These are phyloP conservation scores for Pseudocercospora eumusae DNA, from an alignment of 2,329 filamentous ascomycete genomes.

Conservation along the genomic window DNA sequence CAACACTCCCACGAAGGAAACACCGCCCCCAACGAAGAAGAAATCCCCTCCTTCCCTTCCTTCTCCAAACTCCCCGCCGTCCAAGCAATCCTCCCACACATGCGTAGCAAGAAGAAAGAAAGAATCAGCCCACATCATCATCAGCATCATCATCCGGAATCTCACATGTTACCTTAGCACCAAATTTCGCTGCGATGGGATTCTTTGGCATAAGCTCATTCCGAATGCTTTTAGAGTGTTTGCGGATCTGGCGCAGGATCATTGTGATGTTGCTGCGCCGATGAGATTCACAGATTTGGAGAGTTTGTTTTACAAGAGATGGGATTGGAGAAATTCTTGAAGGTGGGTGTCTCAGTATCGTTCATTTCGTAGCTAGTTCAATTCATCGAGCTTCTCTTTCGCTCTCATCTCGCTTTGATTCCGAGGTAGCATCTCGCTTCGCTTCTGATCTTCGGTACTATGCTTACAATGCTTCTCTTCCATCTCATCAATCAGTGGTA, in stretches of 20 bases:
- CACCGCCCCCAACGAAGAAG: constrained; percentile 15
- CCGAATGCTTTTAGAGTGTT: constrained; percentile 17
- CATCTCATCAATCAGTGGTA: background rate
- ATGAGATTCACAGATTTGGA: constrained; percentile 15
- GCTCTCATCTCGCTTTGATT: constrained; percentile 23
- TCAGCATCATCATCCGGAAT: too few relatives aligned
- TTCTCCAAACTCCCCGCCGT: too few relatives aligned
- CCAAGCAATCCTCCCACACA: constrained; percentile 18
- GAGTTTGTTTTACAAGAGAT: constrained; percentile 14
- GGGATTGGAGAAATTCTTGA: constrained; percentile 16
- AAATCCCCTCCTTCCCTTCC: constrained; percentile 16
- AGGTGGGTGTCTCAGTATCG: background rate
- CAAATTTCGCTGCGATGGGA: too few relatives aligned
- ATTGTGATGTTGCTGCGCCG: constrained; percentile 8
- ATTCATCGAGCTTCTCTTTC: constrained; percentile 11
- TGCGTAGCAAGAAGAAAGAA: constrained; percentile 7
- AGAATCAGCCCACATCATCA: too few relatives aligned
- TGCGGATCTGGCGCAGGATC: constrained; percentile 15
- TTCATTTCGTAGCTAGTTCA: constrained; percentile 22
- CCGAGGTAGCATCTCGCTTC: constrained; percentile 26
- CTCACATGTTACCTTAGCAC: constrained; percentile 14
- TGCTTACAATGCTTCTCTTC: constrained; percentile 14
- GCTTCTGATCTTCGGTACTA: constrained; percentile 15
- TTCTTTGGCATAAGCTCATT: too few relatives aligned
- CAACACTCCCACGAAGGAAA: constrained; percentile 15